A percentile compares a stretch with the other conserved stretches of the same genome.
phyloP scores from a whole-genome alignment of 179 eudicot genomes.

The Sideroxylon spinosum region DNA sequence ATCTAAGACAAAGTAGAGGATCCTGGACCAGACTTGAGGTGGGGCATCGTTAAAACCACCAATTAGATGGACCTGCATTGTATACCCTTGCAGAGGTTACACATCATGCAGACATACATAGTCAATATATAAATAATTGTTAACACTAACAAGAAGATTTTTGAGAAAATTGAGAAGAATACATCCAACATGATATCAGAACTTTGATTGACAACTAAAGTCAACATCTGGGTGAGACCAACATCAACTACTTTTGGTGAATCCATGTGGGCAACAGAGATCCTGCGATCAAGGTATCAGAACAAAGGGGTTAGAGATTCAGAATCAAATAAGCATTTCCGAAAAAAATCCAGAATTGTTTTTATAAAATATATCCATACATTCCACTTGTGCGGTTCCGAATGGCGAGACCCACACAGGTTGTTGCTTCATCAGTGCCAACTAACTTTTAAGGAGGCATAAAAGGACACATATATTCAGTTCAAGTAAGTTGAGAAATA shows the following conservation, averaged over 20 bases:
- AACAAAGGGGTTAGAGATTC: neutral
- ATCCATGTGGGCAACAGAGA: constrained; percentile 85
- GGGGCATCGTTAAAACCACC: constrained; percentile 76
- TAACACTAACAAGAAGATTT: neutral
- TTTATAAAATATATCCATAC: constrained; percentile 36
- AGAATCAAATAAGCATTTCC: constrained; percentile 1
- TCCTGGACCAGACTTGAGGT: constrained; percentile 44
- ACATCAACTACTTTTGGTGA: constrained; percentile 59
- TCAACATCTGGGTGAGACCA: constrained; percentile 86
- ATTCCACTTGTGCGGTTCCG: constrained; percentile 75
- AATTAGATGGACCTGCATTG: constrained; percentile 80
- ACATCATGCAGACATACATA: neutral
- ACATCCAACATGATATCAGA: constrained; percentile 64
- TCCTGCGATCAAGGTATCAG: constrained; percentile 42
- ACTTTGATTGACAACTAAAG: constrained; percentile 42
- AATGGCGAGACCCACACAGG: constrained; percentile 85
- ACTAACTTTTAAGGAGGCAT: constrained; percentile 44
- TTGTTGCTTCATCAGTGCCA: constrained; percentile 97
- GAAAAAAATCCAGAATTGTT: neutral
- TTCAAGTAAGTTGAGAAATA: neutral
- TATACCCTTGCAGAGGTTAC: constrained; percentile 16
- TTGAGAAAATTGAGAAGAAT: constrained; percentile 21
- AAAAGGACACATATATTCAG: constrained; percentile 17
- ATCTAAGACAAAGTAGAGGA: constrained; percentile 27
- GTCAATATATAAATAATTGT: neutral